Evolutionary conservation across 305 asterid species (phyloP), one percentile per base, ranked within the genome.

Genomic region (Fraxinus xanthoxyloides): DNA sequence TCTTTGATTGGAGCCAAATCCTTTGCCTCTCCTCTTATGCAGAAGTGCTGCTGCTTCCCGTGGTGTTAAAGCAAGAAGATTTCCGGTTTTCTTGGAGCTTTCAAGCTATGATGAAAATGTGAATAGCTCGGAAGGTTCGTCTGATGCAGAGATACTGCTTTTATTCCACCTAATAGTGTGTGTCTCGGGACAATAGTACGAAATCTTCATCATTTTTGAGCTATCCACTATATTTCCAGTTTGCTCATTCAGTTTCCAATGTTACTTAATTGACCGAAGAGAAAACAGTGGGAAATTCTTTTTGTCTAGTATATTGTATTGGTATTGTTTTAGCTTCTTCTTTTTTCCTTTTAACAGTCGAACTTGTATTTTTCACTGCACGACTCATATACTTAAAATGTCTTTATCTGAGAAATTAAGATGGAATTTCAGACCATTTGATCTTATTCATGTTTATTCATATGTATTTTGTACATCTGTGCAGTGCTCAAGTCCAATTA

Each of bases 21-120:
- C 34, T 77, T 69, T 23, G 74, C 63, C n/a, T 46, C 74, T 63
- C 32, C 23, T 72, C 15, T 30, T 13, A 21, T 51, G 88, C 89
- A 90, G 95, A 82, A 75, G 72, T 77, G 95, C 59, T 91, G 95
- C 59, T 91, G 95, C 86, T 85, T 81, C 40, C 87, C 86, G 0
- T 87, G 89, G 89, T 89, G 89, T 87, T 84, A 79, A 78, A 78
- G 31, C 28, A 15, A 78, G 43, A 46, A 2, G 78, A 67, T 51
- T 48, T 74, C 38, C 74, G 8, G 34, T 86, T 61, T 65, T 76
- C 32, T 31, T 67, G 7, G 36, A 75, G 43, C 36, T 32, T 19
- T 72, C 31, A 63, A 75, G 84, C 74, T 77, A 67, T 40, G 51
- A 1, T 70, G 21, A 75, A 46, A 0, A 65, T 59, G 81, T 77